phyloP scores from a whole-genome alignment of 768 basidiomycete species.

The Auriscalpium microsporum region DNA sequence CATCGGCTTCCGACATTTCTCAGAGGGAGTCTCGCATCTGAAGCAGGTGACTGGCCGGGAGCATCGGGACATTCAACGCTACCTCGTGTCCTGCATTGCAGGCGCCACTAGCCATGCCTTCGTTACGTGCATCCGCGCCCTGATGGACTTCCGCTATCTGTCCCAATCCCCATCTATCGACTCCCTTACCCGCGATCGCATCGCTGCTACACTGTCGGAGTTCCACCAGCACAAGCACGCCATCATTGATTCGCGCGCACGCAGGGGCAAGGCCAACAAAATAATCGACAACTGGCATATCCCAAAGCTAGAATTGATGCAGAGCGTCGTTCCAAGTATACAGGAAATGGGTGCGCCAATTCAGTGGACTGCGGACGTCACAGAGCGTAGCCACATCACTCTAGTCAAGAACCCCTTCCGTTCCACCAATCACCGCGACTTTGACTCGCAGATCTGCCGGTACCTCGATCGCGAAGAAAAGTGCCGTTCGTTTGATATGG shows the following conservation, averaged over 20 bases:
- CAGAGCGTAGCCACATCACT: no score
- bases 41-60: constrained; percentile 36
- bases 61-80: constrained; percentile 29
- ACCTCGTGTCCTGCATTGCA: constrained; percentile 28
- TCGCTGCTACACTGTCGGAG: constrained; percentile 13
- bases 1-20: constrained; percentile 30
- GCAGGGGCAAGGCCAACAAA: constrained; percentile 16
- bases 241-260: constrained; percentile 24
- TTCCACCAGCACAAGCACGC: constrained; percentile 30
- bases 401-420: no score
- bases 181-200: not conserved
- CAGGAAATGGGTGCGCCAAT: no score
- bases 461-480: no score
- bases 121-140: constrained; percentile 25
- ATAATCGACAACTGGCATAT: constrained; percentile 28
- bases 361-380: no score
- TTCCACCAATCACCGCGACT: no score
- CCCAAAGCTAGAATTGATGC: constrained; percentile 34
- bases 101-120: constrained; percentile 24
- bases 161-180: constrained; percentile 24
- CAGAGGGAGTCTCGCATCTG: constrained; percentile 28
- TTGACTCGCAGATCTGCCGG: no score
- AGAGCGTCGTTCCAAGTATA: constrained; percentile 11
- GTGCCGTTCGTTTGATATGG: no score
- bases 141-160: constrained; percentile 31